Conservation (phyloP, 2,329 filamentous ascomycete species). For the Penicillium sp. region DNA sequence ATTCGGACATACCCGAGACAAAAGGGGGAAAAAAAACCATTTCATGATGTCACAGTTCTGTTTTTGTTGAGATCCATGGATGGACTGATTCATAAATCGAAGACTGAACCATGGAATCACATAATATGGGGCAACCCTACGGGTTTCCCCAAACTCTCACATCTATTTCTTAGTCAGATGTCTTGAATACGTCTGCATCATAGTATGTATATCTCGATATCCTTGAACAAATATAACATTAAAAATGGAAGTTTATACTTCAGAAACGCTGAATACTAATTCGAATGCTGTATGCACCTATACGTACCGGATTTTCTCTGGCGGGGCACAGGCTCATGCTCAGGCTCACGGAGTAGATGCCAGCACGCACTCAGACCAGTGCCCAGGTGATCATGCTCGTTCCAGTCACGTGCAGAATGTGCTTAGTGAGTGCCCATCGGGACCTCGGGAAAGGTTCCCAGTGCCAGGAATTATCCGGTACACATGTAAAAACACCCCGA, state of each 20-base stretch:
- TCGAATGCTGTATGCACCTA: background rate
- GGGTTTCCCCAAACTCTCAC: background rate
- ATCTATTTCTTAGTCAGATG: background rate
- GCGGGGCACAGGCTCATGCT: too few relatives aligned
- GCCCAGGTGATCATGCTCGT: too few relatives aligned
- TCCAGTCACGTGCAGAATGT: too few relatives aligned
- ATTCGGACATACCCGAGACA: background rate
- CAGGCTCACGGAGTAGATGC: too few relatives aligned
- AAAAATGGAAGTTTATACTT: background rate
- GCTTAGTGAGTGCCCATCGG: too few relatives aligned
- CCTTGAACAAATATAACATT: background rate
- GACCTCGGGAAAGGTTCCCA: too few relatives aligned
- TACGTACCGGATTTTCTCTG: too few relatives aligned
- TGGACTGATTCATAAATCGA: too few relatives aligned
- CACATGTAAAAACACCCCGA: background rate
- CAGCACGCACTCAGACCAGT: too few relatives aligned
- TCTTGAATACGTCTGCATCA: too few relatives aligned
- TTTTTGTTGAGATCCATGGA: background rate
- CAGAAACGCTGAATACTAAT: conserved; percentile 5
- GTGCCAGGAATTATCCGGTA: too few relatives aligned
- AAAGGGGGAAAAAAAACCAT: background rate
- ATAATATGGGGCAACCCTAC: background rate
- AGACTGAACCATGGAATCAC: background rate
- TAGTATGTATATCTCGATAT: too few relatives aligned
- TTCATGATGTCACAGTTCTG: background rate